Evolutionary conservation across 352 stramenopile species (phyloP).

Genomic region (Globisporangium parvum): DNA sequence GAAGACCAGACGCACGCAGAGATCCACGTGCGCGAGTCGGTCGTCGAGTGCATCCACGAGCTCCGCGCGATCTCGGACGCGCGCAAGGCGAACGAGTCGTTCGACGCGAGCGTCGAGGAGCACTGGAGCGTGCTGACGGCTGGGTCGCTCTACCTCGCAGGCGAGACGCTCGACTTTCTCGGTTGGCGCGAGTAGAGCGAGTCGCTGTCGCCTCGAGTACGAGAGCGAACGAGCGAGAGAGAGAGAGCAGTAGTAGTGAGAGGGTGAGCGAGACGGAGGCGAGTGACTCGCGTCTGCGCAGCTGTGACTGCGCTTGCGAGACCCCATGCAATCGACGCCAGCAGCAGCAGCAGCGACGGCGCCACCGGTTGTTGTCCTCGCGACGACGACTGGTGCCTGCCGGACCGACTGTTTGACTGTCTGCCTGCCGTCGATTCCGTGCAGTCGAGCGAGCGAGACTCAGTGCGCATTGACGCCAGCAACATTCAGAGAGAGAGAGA

Average conservation of each 20-base stretch:
- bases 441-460: not conserved
- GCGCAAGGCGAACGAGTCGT: slow-evolving; percentile 4
- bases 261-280: not conserved
- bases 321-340: slow-evolving; percentile 5
- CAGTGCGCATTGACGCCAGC: not conserved
- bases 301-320: not conserved
- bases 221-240: too few species aligned
- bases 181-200: slow-evolving; percentile 46
- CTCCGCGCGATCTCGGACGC: slow-evolving; percentile 28
- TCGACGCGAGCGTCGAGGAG: slow-evolving; percentile 18
- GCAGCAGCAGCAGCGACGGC: not conserved
- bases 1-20: slow-evolving; percentile 22
- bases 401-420: not conserved
- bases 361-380: not conserved
- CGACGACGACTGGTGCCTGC: too few species aligned
- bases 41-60: slow-evolving; percentile 56
- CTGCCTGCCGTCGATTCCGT: slow-evolving; percentile 4
- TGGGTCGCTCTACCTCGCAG: slow-evolving; percentile 67
- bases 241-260: not conserved
- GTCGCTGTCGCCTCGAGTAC: too few species aligned
- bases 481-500: too few species aligned
- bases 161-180: slow-evolving; percentile 55
- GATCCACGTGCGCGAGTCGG: slow-evolving; percentile 43
- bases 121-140: slow-evolving; percentile 65
- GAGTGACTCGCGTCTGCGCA: not conserved